Base-by-base conservation (phyloP, 2,329 filamentous ascomycete species). In the Aspergillus unguis region DNA sequence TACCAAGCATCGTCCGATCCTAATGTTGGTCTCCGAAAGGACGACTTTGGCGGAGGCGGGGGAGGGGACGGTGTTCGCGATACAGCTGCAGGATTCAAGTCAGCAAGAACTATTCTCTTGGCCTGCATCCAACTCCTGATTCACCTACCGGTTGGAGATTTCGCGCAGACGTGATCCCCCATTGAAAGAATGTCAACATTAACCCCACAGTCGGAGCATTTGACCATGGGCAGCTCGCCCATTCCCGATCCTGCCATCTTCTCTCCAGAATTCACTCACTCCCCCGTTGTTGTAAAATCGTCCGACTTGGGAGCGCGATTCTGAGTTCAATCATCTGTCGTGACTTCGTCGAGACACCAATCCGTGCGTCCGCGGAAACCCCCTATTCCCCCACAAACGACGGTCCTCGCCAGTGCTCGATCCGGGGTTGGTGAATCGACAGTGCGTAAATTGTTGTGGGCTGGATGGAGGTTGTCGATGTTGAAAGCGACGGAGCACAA, bases 161-260 rank as follows among this genome's bases (percentile, higher is more conserved):
- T 74, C 42, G 71, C 70, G 71, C 91, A 96, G 56, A 89, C 70
- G 75, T 96, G 91, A 57, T 95, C 90, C 56, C 89, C 90, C 86
- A 96, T 88, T 70, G 85, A 77, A 37, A 87, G 86, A 61, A 96
- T 94, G 66, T 92, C 86, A 54, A 96, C 88, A 64, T 92, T 83
- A 37, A 77, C 72, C 37, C 84, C 83, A 68, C 90, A 95, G 75
- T 80, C 85, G 48, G 90, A 95, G 73, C 90, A 95, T 79, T 92
- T 95, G 73, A 95, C 88, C 26, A 85, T 85, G 65, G 90, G 89
- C 76, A 94, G 78, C 59, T 92, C 84, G 71, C 82, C 86, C 69
- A 84, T 80, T 66, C 85, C 79, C 62, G 77, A 77, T 52, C 67
- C 58, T 65, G 72, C 73, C 57, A 58, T 61, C 43, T 46, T 45